Percentiles rank a stretch among this genome's conserved stretches.
Evolutionary conservation across 2,329 filamentous ascomycete species (phyloP).

Genomic region (Nannizzia gypsea): DNA sequence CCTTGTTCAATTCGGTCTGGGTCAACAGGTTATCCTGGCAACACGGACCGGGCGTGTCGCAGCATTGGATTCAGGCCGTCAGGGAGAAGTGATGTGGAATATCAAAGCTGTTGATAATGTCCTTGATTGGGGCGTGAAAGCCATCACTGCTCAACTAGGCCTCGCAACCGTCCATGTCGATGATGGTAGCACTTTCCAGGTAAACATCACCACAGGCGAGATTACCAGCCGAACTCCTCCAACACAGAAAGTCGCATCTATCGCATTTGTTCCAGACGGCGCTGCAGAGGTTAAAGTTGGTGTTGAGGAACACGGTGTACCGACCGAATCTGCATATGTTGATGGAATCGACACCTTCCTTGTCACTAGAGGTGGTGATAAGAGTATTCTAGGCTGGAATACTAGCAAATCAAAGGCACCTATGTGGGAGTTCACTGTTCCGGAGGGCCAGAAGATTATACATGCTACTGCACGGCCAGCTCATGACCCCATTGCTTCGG

Average conservation of each 20-base stretch:
- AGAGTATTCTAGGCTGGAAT: slow-evolving; percentile 35
- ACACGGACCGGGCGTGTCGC: slow-evolving; percentile 70
- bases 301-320: slow-evolving; percentile 27
- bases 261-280: slow-evolving; percentile 23
- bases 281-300: slow-evolving; percentile 20
- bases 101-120: slow-evolving; percentile 50
- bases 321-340: slow-evolving; percentile 20
- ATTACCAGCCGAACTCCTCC: slow-evolving; percentile 25
- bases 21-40: slow-evolving; percentile 70
- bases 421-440: slow-evolving; percentile 63
- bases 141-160: slow-evolving; percentile 52
- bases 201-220: slow-evolving; percentile 35
- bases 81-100: slow-evolving; percentile 67
- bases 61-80: slow-evolving; percentile 63
- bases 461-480: slow-evolving; percentile 55
- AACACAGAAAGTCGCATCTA: slow-evolving; percentile 21
- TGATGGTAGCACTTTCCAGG: slow-evolving; percentile 49
- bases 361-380: slow-evolving; percentile 32
- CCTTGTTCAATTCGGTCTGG: slow-evolving; percentile 63
- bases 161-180: slow-evolving; percentile 48
- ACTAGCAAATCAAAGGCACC: slow-evolving; percentile 28
- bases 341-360: slow-evolving; percentile 26
- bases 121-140: slow-evolving; percentile 55
- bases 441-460: slow-evolving; percentile 54
- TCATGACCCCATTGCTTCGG: slow-evolving; percentile 84